A percentile compares a stretch with the other conserved stretches of the same genome.
Evolutionary conservation across 257 asterid species (phyloP).

Genomic region (Nicotiana paniculata): DNA sequence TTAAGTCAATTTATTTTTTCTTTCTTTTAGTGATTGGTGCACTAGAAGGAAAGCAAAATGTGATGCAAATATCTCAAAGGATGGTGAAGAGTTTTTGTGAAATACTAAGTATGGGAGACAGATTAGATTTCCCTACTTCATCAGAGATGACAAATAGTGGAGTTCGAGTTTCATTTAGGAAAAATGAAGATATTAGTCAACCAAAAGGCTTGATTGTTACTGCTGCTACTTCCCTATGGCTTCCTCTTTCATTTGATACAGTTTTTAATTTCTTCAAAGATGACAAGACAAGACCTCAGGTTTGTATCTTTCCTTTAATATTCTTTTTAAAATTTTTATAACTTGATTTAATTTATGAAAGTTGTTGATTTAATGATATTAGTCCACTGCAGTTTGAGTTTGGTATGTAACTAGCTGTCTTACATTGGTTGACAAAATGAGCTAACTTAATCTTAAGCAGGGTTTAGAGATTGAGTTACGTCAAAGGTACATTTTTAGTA

Average conservation of each 20-base stretch:
- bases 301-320: not conserved
- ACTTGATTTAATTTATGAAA: not conserved
- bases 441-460: not conserved
- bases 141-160: conserved; percentile 32
- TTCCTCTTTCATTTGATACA: conserved; percentile 37
- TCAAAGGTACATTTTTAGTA: no score
- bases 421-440: not conserved
- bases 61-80: conserved; percentile 55
- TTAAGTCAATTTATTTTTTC: not conserved
- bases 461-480: no score
- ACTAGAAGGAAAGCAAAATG: conserved; percentile 36
- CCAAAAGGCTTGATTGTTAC: conserved; percentile 39
- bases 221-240: conserved; percentile 58
- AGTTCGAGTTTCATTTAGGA: conserved; percentile 37
- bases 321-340: no score
- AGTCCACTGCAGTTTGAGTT: not conserved
- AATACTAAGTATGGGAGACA: conserved; percentile 40
- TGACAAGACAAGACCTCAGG: conserved; percentile 46
- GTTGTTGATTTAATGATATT: no score
- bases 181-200: conserved; percentile 26
- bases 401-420: not conserved
- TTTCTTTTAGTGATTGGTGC: conserved; percentile 32
- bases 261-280: conserved; percentile 54
- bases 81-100: conserved; percentile 55
- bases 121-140: conserved; percentile 29